Conservation (phyloP, 257 asterid genomes). For the Haberlea rhodopensis region DNA sequence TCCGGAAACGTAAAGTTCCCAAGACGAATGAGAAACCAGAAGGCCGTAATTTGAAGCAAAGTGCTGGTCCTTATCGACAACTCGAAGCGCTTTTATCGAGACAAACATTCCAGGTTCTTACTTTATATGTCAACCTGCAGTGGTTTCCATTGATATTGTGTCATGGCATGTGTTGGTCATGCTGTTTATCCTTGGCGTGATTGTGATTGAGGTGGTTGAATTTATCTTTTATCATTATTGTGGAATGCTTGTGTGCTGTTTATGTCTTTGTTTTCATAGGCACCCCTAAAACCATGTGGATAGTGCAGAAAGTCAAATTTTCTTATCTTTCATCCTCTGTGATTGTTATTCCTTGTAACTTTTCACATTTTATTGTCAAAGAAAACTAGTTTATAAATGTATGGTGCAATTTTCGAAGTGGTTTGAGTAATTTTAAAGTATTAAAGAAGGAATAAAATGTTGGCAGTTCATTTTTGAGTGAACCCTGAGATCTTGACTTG, state of each 20-base stretch:
- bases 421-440: background rate
- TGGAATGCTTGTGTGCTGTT: too few relatives aligned
- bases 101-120: constrained; percentile 54
- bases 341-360: background rate
- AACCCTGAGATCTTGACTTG: background rate
- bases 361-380: background rate
- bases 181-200: constrained; percentile 1
- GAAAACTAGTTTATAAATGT: background rate
- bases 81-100: constrained; percentile 33
- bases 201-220: background rate
- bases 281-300: too few relatives aligned
- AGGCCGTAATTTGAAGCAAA: constrained; percentile 16
- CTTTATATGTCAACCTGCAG: background rate
- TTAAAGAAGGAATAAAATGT: too few relatives aligned
- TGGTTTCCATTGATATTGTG: constrained; percentile 3
- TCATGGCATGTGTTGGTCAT: background rate
- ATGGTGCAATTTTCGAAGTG: background rate
- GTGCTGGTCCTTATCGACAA: background rate
- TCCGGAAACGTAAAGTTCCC: constrained; percentile 26
- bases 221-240: too few relatives aligned
- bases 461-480: background rate
- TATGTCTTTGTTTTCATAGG: constrained; percentile 9
- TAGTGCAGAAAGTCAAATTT: too few relatives aligned
- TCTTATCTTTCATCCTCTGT: too few relatives aligned
- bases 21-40: constrained; percentile 12